A percentile compares a stretch with the other conserved stretches of the same genome.
These are phyloP conservation scores for Penicillium silybi DNA, from an alignment of 495 filamentous ascomycete genomes.

Conservation along the genomic window DNA sequence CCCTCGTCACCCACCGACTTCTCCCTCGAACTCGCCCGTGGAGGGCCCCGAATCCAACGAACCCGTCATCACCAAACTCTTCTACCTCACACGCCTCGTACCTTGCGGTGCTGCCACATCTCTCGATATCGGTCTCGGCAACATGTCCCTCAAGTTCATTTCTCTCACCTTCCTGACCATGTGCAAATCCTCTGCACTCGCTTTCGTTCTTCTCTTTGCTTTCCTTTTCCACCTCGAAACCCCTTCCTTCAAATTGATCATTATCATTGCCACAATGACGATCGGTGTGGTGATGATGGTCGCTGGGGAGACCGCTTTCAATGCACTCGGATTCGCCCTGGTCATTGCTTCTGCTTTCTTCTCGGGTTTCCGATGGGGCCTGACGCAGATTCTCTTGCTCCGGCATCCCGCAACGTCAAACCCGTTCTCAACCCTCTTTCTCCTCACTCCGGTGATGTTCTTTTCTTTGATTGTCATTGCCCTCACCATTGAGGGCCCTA, in stretches of 20 bases:
- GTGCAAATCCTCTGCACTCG: conserved; percentile 97
- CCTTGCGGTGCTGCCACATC: conserved; percentile 93
- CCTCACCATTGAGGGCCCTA: conserved; percentile 78
- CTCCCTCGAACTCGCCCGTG: conserved; percentile 48
- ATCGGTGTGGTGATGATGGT: conserved; percentile 98
- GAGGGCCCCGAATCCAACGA: conserved; percentile 46
- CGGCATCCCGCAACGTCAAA: conserved; percentile 95
- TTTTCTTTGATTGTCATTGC: conserved; percentile 73
- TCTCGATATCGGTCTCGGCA: conserved; percentile 93
- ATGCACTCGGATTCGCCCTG: conserved; percentile 80
- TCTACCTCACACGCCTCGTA: conserved; percentile 88
- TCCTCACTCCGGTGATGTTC: conserved; percentile 96
- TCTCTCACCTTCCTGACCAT: conserved; percentile 97
- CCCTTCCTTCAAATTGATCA: conserved; percentile 77
- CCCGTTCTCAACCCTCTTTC: conserved; percentile 95
- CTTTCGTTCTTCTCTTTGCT: conserved; percentile 93
- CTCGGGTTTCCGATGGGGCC: conserved; percentile 93
- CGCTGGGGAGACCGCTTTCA: conserved; percentile 89
- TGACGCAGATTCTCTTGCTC: conserved; percentile 93
- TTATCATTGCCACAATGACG: conserved; percentile 91
- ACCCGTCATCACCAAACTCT: conserved; percentile 79
- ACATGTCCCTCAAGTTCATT: conserved; percentile 93
- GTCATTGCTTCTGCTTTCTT: conserved; percentile 92
- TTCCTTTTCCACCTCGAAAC: conserved; percentile 90
- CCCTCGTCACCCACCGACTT: conserved; percentile 51